A percentile compares a stretch with the other conserved stretches of the same genome.
Conservation (phyloP, 768 basidiomycete genomes). For the Boletus bicolor region DNA sequence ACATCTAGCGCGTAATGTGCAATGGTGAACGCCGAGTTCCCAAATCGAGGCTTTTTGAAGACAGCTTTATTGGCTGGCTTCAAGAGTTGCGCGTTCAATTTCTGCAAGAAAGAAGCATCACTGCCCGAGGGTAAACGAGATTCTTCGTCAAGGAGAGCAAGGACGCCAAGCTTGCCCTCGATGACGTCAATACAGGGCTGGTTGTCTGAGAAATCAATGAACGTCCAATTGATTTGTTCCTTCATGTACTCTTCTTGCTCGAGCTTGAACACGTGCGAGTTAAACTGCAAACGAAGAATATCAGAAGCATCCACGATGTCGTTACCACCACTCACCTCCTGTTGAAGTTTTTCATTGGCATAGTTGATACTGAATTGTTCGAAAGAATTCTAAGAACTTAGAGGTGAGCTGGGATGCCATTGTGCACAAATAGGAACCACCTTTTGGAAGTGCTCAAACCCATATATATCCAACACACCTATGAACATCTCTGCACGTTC, state of each 20-base stretch:
- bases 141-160: conserved; percentile 95
- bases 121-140: conserved; percentile 93
- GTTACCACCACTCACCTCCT: conserved; percentile 63
- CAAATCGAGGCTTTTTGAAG: conserved; percentile 99
- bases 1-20: conserved; percentile 98
- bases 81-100: conserved; percentile 78
- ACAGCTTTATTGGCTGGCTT: conserved; percentile 85
- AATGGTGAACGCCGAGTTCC: conserved; percentile 94
- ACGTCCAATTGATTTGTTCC: conserved; percentile 99
- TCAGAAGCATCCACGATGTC: conserved; percentile 11
- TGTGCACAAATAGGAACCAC: conserved; percentile 32
- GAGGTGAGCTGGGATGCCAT: conserved; percentile 3
- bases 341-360: conserved; percentile 96
- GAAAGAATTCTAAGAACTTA: conserved; percentile 65
- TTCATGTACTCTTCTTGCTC: conserved; percentile 99
- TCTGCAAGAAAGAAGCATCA: conserved; percentile 89
- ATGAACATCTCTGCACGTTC: conserved; percentile 97
- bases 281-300: conserved; percentile 59
- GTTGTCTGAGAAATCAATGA: conserved; percentile 99
- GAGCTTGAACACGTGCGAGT: conserved; percentile 98
- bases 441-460: conserved; percentile 97
- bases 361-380: conserved; percentile 99
- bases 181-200: conserved; percentile 99
- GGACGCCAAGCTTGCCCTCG: conserved; percentile 93
- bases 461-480: conserved; percentile 97